Evolutionary conservation across 192 early-diverging fungal genomes (phyloP), one percentile per base, ranked within the genome.

Genomic region (Irineochytrium annulatum): DNA sequence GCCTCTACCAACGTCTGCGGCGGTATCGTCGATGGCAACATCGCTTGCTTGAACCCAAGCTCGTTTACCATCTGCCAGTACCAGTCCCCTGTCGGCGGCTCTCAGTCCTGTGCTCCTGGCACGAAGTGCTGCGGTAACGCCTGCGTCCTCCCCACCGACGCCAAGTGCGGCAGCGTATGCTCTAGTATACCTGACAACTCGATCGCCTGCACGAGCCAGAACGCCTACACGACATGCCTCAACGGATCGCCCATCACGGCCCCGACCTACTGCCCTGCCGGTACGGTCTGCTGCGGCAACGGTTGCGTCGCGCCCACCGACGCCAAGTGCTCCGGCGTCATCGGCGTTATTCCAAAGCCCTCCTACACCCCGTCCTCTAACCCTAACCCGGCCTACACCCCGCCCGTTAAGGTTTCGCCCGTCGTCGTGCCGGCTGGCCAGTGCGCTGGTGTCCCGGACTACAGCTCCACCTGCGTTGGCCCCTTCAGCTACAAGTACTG

Each of bases 31-130:
- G 54, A 57, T 19, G 32, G 20, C 29, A 24, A 20, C 8, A 46
- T 57, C 19, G 63, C 63, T 14, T 65, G 63, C 35, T 8, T 65
- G 2, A 65, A 65, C 56, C 63, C 63, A 26, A 65, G 14, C 27
- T 26, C 26, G 0, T 65, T 58, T 30, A 54, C 52, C 14, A 58
- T 44, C 5, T 65, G 63, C 30, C 3, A 34, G 13, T 58, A 65
- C 30, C 34, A n/a, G 37, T n/a, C 37, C 37, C n/a, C n/a, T 13
- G 11, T 41, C 37, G 8, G 26, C 11, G 13, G 5, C 46, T 49
- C 11, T 24, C 46, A 49, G 13, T 14, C 46, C 46, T 22, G 46
- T 49, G 46, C 46, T 5, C 46, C 46, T 49, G 46, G 46, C 13
- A 49, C 46, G 13, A 49, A 49, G 46, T 49, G 46, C 22, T 49